Base-by-base conservation (phyloP, 441 rosid genomes). In the Syzygium syzygioides region DNA sequence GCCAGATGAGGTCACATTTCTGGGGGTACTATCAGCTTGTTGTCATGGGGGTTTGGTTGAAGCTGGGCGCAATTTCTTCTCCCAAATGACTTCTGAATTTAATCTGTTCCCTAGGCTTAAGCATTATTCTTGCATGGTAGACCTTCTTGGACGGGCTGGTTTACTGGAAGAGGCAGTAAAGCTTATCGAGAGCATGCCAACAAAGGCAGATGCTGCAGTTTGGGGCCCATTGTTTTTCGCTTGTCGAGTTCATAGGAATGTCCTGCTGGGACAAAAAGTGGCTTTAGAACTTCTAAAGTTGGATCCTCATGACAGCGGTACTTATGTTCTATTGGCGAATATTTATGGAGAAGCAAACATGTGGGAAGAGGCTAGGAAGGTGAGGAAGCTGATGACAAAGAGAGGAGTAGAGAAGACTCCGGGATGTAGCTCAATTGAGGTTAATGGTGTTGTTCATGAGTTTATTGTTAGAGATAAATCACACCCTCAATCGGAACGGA, bases 121-220 rank as follows among this genome's bases (percentile, higher is more conserved):
- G 89, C 99, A 96, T 91, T 97, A 96, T 92, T 95, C 98, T 28
- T 95, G 97, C 90, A 95, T 97, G 99, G 96, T 96, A 87, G 97
- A 96, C 89, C 97, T 97, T 89, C 89, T 96, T 76, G 99, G 99
- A 60, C 94, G 96, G 92, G 96, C 98, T 71, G 98, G 99, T 85
- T 93, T 93, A 52, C 87, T 96, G 79, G 92, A 95, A 89, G 98
- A 97, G 90, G 99, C 98, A 7, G 94, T 94, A 86, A 92, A 89
- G 90, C 93, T 96, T 89, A 93, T 96, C 87, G 91, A 93, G 55
- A 92, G 91, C 94, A 96, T 97, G 97, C 95, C 97, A 86, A 91
- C 95, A 88, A 92, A 93, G 91, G 94, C 96, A 84, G 98, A 95
- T 94, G 95, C 94, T 79, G 95, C 89, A 15, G 93, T 95, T 71